These are phyloP conservation scores for Mycena olivaceomarginata DNA, from an alignment of 768 basidiomycete species.

Conservation along the genomic window DNA sequence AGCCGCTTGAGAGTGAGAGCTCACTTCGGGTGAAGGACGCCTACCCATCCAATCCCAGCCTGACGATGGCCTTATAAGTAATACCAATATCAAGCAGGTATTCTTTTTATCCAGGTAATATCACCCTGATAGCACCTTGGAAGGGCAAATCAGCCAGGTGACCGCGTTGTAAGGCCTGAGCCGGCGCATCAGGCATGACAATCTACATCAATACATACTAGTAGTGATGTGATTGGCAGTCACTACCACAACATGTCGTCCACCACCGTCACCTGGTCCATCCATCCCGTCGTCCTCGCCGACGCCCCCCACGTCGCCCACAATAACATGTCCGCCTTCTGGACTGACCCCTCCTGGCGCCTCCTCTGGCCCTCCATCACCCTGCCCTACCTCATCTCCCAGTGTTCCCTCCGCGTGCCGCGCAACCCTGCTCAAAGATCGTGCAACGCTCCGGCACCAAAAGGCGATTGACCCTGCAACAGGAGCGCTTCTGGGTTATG, in stretches of 20 bases:
- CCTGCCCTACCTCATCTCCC: not conserved
- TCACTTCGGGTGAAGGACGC: not conserved
- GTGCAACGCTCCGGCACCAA: not conserved
- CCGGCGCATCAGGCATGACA: no score
- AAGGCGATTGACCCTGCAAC: not conserved
- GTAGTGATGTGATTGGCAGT: no score
- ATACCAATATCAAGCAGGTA: no score
- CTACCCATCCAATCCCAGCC: not conserved
- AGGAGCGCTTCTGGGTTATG: not conserved
- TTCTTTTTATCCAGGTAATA: no score
- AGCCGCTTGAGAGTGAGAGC: not conserved
- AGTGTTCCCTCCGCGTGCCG: not conserved
- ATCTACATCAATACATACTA: no score
- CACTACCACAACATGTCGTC: not conserved
- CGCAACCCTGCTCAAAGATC: slow-evolving; percentile 5
- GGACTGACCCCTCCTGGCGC: not conserved
- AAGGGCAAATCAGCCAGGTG: no score
- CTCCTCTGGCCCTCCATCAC: not conserved
- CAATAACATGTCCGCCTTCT: slow-evolving; percentile 12
- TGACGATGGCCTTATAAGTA: no score
- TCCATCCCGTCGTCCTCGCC: not conserved
- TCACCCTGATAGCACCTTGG: no score
- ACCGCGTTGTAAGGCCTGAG: no score
- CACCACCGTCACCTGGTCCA: slow-evolving; percentile 1
- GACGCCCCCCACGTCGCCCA: not conserved